Evolutionary conservation across 1,284 basidiomycete genomes (phyloP).

Genomic region (Tremellales sp.): DNA sequence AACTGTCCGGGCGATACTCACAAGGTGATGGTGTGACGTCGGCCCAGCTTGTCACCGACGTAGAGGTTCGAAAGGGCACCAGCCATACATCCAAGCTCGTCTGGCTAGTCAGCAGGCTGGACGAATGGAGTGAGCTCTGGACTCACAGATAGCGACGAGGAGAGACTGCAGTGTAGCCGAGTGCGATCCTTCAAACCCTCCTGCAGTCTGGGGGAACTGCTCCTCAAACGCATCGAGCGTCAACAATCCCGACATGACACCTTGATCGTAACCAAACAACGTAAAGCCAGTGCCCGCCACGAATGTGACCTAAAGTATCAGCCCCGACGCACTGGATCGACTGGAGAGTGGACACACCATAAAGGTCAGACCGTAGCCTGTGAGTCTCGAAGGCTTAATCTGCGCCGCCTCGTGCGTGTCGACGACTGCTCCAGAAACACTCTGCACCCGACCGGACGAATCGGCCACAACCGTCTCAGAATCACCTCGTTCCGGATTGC

Average conservation of each 20-base stretch:
- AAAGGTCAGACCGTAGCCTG: neutral
- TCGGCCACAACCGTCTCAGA: neutral
- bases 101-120: too few relatives aligned
- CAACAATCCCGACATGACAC: slow-evolving; percentile 47
- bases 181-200: neutral
- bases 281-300: slow-evolving; percentile 10
- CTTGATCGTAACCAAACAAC: slow-evolving; percentile 48
- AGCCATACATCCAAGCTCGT: slow-evolving; percentile 38
- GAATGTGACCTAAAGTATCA: neutral
- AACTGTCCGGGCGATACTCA: too few relatives aligned
- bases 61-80: slow-evolving; percentile 31
- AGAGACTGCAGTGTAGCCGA: slow-evolving; percentile 35
- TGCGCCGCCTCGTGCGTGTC: neutral
- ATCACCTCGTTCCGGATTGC: neutral
- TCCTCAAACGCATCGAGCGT: slow-evolving; percentile 22
- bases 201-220: slow-evolving; percentile 21
- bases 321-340: neutral
- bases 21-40: slow-evolving; percentile 29
- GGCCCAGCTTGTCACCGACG: slow-evolving; percentile 33
- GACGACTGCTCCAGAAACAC: neutral
- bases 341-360: neutral
- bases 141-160: slow-evolving; percentile 32
- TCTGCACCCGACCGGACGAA: neutral
- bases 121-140: too few relatives aligned
- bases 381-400: neutral